Evolutionary conservation across 2,329 filamentous ascomycete species (phyloP).

Genomic region (Aspergillus aculeatus): DNA sequence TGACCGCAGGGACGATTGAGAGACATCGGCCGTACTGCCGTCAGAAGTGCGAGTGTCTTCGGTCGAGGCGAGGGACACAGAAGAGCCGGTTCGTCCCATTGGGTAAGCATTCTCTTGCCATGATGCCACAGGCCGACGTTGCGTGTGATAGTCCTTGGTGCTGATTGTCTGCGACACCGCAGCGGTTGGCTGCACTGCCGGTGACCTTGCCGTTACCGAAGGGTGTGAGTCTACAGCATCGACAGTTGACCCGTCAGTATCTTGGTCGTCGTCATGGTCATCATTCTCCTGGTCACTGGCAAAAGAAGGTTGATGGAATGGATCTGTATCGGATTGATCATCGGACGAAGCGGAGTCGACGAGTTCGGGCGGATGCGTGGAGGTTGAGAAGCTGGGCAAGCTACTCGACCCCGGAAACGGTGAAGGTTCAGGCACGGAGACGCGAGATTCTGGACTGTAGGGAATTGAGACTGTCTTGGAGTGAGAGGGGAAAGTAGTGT

Average conservation of each 20-base stretch:
- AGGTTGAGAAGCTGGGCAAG: slow-evolving; percentile 21
- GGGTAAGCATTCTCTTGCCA: slow-evolving; percentile 2
- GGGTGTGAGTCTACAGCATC: background rate
- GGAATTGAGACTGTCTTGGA: background rate
- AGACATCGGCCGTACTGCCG: slow-evolving; percentile 50
- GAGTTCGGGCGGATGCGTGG: slow-evolving; percentile 23
- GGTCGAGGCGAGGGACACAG: slow-evolving; percentile 10
- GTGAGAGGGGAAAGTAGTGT: background rate
- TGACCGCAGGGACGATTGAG: slow-evolving; percentile 44
- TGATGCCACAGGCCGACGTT: background rate
- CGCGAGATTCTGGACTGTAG: slow-evolving; percentile 2
- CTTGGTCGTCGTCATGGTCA: background rate
- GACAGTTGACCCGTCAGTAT: background rate
- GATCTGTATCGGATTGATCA: slow-evolving; percentile 36
- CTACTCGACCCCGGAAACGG: slow-evolving; percentile 17
- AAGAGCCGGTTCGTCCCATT: slow-evolving; percentile 6
- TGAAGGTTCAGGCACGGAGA: slow-evolving; percentile 17
- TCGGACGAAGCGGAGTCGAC: slow-evolving; percentile 33
- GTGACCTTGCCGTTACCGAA: slow-evolving; percentile 13
- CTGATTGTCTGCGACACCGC: background rate
- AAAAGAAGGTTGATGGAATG: slow-evolving; percentile 37
- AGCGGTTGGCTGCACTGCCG: background rate
- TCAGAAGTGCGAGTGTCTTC: slow-evolving; percentile 28
- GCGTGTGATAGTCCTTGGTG: background rate
- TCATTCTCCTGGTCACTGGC: slow-evolving; percentile 26